Conservation (phyloP, 805 yeast genomes). For the Schwanniomyces sp. region DNA sequence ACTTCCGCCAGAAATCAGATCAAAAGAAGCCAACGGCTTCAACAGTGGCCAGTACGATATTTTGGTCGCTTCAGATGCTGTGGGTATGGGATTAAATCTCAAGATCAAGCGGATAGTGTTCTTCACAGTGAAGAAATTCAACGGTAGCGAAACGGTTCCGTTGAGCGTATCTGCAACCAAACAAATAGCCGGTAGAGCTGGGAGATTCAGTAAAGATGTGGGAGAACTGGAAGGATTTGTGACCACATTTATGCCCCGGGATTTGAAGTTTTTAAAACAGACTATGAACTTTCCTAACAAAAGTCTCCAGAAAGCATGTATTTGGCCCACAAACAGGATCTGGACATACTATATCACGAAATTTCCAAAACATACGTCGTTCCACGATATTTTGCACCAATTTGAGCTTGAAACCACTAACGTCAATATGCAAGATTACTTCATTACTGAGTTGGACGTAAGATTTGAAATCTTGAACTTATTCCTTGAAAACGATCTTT, state of each 20-base stretch:
- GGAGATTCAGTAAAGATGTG: slow-evolving; percentile 54
- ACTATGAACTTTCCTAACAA: slow-evolving; percentile 53
- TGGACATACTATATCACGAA: slow-evolving; percentile 66
- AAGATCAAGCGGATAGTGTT: slow-evolving; percentile 81
- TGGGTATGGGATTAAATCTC: slow-evolving; percentile 95
- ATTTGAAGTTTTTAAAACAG: slow-evolving; percentile 43
- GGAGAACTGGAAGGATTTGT: slow-evolving; percentile 49
- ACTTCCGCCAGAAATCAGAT: slow-evolving; percentile 91
- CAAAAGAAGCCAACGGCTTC: slow-evolving; percentile 77
- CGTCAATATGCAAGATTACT: slow-evolving; percentile 22
- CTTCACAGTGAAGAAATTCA: slow-evolving; percentile 63
- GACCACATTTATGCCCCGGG: slow-evolving; percentile 48
- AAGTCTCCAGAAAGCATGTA: slow-evolving; percentile 56
- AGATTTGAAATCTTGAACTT: slow-evolving; percentile 42
- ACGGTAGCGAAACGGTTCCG: slow-evolving; percentile 52
- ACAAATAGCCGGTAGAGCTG: slow-evolving; percentile 97
- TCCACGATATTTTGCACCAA: slow-evolving; percentile 46
- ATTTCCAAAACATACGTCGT: slow-evolving; percentile 51
- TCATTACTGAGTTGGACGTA: slow-evolving; percentile 37
- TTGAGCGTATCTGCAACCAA: slow-evolving; percentile 70
- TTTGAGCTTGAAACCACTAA: slow-evolving; percentile 43
- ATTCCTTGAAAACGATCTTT: slow-evolving; percentile 36
- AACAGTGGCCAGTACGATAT: slow-evolving; percentile 78
- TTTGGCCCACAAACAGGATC: slow-evolving; percentile 81
- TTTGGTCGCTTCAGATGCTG: slow-evolving; percentile 94